Evolutionary conservation across 75 land plant genomes (phyloP).

Genomic region (Cryptomeria japonica): DNA sequence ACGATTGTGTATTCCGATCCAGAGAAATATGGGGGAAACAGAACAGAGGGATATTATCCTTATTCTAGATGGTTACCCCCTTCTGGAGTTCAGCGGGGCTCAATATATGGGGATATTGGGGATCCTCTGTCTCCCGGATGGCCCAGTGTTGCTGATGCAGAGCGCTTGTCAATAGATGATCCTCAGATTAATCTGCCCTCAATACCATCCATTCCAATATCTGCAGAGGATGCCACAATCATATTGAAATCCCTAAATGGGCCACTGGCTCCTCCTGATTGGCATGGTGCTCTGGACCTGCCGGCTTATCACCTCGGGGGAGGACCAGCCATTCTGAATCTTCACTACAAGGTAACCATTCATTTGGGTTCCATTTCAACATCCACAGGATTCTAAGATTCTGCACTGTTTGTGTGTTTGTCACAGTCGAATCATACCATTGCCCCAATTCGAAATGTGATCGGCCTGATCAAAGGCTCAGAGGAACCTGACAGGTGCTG

Average conservation of each 20-base stretch:
- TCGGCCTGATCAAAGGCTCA: constrained; percentile 70
- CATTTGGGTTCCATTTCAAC: background rate
- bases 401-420: background rate
- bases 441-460: constrained; percentile 65
- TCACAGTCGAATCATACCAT: constrained; percentile 64
- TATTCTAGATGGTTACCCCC: constrained; percentile 75
- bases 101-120: constrained; percentile 54
- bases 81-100: constrained; percentile 75
- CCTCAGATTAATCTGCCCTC: constrained; percentile 43
- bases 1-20: constrained; percentile 66
- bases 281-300: constrained; percentile 62
- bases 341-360: constrained; percentile 54
- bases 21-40: constrained; percentile 52
- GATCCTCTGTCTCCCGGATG: constrained; percentile 91
- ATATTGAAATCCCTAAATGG: constrained; percentile 62
- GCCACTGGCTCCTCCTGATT: constrained; percentile 45
- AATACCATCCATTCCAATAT: constrained; percentile 83
- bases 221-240: constrained; percentile 62
- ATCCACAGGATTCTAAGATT: too few species aligned
- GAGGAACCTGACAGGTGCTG: constrained; percentile 86
- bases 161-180: constrained; percentile 43
- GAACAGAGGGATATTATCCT: constrained; percentile 47
- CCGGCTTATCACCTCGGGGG: constrained; percentile 61
- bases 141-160: constrained; percentile 46
- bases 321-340: constrained; percentile 60